Base-by-base conservation (phyloP, 2,329 filamentous ascomycete genomes). In the Didymella segeticola region DNA sequence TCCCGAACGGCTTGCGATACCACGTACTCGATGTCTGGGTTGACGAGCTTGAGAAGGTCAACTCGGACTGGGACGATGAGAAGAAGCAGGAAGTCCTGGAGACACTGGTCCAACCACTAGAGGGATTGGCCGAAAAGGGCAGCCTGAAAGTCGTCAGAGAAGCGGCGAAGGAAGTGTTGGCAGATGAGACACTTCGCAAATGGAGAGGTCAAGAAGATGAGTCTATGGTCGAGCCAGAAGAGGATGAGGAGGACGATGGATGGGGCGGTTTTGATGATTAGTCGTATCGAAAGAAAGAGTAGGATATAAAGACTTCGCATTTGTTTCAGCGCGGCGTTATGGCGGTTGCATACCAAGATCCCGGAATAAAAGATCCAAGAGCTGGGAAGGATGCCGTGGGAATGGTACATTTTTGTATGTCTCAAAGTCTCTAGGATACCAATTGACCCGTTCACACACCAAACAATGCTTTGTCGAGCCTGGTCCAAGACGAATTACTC, bases 21-120 rank as follows among this genome's bases (percentile, higher is more conserved):
- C 95, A 99, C 76, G 84, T 93, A 12, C 75, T 96, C 59, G 95
- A 99, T 78, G 83, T 98, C 47, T 98, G 90, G 86, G 83, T 96
- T 8, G 95, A 98, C 73, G 93, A 97, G 81, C 75, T 93, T 66
- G 89, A 93, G 75, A 88, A 87, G 69, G 84, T 86, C 27, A 84
- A 86, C 47, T 66, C 83, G 29, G 67, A 74, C 33, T 67, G 74
- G 56, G 71, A 74, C 43, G 63, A 70, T 53, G 67, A 74, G 47
- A 63, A 72, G 47, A 64, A 59, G 17, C 61, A 60, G 29, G 61
- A 64, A 39, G 71, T 69, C 31, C 65, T 88, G 20, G 77, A 81
- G 50, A 71, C 68, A 26, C 58, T 90, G 46, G 78, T 86, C 22
- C 73, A 74, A 56, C 78, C 87, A 27, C 78, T 90, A 26, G 80